Conservation (phyloP, 169 alveolate species). For the Neospora caninum region DNA sequence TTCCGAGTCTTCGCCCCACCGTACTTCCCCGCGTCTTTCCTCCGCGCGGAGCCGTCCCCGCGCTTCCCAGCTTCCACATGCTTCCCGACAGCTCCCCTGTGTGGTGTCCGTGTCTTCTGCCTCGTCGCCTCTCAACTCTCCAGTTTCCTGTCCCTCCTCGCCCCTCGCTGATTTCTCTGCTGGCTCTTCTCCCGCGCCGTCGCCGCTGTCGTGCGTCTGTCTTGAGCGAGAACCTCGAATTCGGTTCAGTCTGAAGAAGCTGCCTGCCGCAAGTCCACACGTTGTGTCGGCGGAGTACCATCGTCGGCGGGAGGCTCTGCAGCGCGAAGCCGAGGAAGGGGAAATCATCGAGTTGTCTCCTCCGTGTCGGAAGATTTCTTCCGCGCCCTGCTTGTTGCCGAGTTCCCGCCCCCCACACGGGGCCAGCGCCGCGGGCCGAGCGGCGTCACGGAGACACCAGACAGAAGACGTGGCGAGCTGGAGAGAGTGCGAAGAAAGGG, state of each 20-base stretch:
- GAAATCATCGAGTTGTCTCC: slow-evolving; percentile 31
- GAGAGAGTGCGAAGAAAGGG: no score
- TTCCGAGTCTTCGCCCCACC: no score
- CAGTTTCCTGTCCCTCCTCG: neutral
- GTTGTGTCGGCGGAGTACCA: neutral
- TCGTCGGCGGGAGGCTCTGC: neutral
- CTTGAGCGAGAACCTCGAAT: neutral
- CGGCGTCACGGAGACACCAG: no score
- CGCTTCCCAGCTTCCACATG: no score
- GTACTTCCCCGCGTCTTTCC: no score
- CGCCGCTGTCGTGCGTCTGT: neutral
- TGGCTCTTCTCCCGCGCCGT: neutral
- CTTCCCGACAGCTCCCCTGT: no score
- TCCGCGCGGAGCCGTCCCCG: no score
- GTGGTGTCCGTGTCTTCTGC: no score
- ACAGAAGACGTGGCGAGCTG: no score
- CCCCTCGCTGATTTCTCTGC: neutral
- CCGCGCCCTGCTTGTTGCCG: neutral
- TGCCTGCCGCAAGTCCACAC: neutral
- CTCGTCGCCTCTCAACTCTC: no score
- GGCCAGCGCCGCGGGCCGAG: no score
- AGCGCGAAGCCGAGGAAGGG: slow-evolving; percentile 23
- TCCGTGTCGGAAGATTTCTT: neutral
- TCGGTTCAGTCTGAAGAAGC: neutral
- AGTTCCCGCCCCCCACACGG: neutral